Conservation (phyloP, 1,284 basidiomycete genomes). For the Mycosarcoma maydis region DNA sequence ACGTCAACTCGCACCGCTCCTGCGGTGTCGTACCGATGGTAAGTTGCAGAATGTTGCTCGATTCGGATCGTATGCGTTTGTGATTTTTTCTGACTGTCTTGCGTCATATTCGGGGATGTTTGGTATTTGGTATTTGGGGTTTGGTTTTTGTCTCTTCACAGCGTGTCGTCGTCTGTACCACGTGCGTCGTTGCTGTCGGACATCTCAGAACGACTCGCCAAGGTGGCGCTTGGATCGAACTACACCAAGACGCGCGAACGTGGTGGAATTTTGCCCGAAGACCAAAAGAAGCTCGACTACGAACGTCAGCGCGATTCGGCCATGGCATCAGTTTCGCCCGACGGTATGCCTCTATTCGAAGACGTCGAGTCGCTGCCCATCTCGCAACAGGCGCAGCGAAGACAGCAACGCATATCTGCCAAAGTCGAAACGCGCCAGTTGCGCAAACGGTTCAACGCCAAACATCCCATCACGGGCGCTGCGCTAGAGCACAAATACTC, state of each 20-base stretch:
- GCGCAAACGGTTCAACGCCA: conserved; percentile 60
- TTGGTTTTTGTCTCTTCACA: neutral
- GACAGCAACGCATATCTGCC: conserved; percentile 34
- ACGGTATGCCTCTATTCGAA: conserved; percentile 58
- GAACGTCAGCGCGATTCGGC: conserved; percentile 51
- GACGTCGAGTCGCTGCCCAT: conserved; percentile 47
- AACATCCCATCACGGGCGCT: conserved; percentile 37
- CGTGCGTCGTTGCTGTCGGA: conserved; percentile 22
- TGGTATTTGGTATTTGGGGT: too few relatives aligned
- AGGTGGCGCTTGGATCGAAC: conserved; percentile 34
- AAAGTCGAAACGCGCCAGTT: conserved; percentile 45
- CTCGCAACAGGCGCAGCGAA: conserved; percentile 34
- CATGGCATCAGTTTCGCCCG: conserved; percentile 52
- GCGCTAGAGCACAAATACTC: conserved; percentile 81
- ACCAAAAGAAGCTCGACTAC: conserved; percentile 37
- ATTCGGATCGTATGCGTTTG: too few relatives aligned
- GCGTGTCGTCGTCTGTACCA: conserved; percentile 29
- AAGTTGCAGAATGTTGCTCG: too few relatives aligned
- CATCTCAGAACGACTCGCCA: conserved; percentile 34
- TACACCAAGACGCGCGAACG: conserved; percentile 30
- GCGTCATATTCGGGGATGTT: too few relatives aligned
- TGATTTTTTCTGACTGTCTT: too few relatives aligned
- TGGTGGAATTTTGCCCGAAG: conserved; percentile 57
- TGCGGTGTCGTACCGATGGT: conserved; percentile 12
- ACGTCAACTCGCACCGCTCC: conserved; percentile 11